Percentiles rank a stretch among this genome's conserved stretches.
Conservation (phyloP, 139 green algal genomes). For the Haematococcus lacustris region DNA sequence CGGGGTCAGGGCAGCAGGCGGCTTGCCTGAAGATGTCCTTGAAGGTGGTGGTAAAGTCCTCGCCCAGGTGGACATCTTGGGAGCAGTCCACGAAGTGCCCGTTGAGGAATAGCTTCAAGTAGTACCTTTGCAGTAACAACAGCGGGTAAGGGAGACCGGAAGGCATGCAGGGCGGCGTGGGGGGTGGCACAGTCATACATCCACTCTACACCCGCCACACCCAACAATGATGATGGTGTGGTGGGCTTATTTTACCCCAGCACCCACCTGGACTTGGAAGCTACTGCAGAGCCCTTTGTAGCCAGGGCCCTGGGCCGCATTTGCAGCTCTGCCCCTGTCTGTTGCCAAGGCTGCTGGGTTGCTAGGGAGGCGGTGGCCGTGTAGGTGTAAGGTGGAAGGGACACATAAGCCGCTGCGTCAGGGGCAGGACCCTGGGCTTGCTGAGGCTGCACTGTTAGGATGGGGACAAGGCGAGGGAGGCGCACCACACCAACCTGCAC, state of each 20-base stretch:
- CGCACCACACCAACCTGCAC: constrained; percentile 25
- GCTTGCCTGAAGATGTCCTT: constrained; percentile 49
- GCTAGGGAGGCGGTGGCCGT: not conserved
- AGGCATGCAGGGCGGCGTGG: not conserved
- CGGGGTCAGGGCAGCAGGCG: too few species aligned
- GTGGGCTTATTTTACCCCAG: not conserved
- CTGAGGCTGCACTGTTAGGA: constrained; percentile 23
- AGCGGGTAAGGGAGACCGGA: not conserved
- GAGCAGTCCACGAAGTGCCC: constrained; percentile 29
- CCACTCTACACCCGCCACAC: not conserved
- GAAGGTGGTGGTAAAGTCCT: constrained; percentile 40
- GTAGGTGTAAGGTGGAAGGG: too few species aligned
- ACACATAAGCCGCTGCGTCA: not conserved
- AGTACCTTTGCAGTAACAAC: constrained; percentile 24
- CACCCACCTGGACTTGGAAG: not conserved
- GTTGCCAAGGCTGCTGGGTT: not conserved
- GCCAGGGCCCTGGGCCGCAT: not conserved
- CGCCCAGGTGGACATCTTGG: constrained; percentile 11
- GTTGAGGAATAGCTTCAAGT: constrained; percentile 40
- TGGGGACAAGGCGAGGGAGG: constrained; percentile 30
- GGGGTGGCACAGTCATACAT: not conserved
- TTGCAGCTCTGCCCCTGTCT: not conserved
- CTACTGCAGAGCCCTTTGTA: not conserved
- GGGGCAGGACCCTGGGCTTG: not conserved
- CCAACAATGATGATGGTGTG: not conserved